Percentiles rank a stretch among this genome's conserved stretches.
These are phyloP conservation scores for Staphylotrichum tortipilum DNA, from an alignment of 495 filamentous ascomycete genomes.

Conservation along the genomic window DNA sequence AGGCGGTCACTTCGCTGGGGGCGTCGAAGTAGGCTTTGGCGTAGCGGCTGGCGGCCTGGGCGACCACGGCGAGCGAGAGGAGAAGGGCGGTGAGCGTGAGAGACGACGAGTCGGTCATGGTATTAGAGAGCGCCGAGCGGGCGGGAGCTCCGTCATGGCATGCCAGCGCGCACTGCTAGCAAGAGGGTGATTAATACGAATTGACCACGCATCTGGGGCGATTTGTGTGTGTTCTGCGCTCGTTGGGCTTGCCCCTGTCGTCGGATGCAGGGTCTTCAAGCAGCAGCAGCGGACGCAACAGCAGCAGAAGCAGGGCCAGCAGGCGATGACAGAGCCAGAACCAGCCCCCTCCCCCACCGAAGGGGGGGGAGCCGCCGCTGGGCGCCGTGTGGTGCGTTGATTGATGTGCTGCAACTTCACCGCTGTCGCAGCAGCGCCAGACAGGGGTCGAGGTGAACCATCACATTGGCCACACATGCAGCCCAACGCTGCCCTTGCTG, in stretches of 20 bases:
- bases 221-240: neutral
- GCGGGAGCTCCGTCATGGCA: neutral
- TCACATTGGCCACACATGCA: neutral
- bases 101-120: constrained; percentile 32
- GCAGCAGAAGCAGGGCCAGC: too few relatives aligned
- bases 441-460: neutral
- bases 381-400: too few relatives aligned
- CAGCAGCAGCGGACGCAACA: too few relatives aligned
- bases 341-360: neutral
- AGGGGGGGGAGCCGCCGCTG: too few relatives aligned
- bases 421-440: neutral
- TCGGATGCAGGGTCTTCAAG: neutral
- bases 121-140: constrained; percentile 1
- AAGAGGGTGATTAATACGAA: neutral
- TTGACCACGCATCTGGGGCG: neutral
- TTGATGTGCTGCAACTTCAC: constrained; percentile 5
- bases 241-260: neutral
- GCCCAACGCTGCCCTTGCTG: neutral
- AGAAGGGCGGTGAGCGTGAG: constrained; percentile 42
- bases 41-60: constrained; percentile 36
- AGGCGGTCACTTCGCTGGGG: constrained; percentile 39
- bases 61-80: constrained; percentile 35
- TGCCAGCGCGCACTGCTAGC: neutral
- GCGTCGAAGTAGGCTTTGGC: constrained; percentile 39
- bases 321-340: constrained; percentile 7